phyloP scores from a whole-genome alignment of 495 filamentous ascomycete genomes.

The Geopyxis carbonaria region DNA sequence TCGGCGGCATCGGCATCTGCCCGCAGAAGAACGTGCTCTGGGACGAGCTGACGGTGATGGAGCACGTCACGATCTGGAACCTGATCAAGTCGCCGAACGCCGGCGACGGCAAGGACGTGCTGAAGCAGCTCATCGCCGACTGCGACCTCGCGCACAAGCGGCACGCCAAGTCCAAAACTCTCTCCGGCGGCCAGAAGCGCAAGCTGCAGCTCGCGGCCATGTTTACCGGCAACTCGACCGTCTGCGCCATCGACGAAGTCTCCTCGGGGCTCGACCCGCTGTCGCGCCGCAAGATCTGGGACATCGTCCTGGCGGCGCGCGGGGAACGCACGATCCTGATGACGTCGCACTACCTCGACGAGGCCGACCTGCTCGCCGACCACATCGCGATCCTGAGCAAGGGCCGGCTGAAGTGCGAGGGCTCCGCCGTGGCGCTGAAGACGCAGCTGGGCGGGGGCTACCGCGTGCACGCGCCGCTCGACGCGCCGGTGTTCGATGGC shows the following conservation, averaged over 20 bases:
- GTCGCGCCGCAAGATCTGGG: conserved; percentile 69
- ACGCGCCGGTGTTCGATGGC: conserved; percentile 37
- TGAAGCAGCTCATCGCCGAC: conserved; percentile 40
- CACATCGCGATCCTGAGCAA: conserved; percentile 63
- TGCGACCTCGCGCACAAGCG: conserved; percentile 58
- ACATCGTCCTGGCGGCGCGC: conserved; percentile 66
- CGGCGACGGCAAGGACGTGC: conserved; percentile 36
- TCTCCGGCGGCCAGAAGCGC: conserved; percentile 77
- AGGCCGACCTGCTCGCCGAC: conserved; percentile 59
- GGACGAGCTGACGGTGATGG: conserved; percentile 63
- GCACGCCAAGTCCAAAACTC: conserved; percentile 44
- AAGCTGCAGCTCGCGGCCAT: conserved; percentile 90
- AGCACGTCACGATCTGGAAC: conserved; percentile 68
- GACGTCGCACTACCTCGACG: conserved; percentile 72
- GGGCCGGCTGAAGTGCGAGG: conserved; percentile 49
- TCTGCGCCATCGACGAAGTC: conserved; percentile 83
- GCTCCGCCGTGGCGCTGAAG: conserved; percentile 64
- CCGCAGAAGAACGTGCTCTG: conserved; percentile 84
- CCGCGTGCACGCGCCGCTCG: conserved; percentile 48
- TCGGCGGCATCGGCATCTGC: conserved; percentile 66
- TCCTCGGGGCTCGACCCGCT: conserved; percentile 70
- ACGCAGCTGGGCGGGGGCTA: conserved; percentile 56
- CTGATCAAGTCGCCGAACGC: conserved; percentile 42
- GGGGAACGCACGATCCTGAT: conserved; percentile 62
- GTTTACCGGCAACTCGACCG: conserved; percentile 66